These are phyloP conservation scores for Phytophthora lateralis DNA, from an alignment of 352 stramenopile genomes.

Conservation along the genomic window DNA sequence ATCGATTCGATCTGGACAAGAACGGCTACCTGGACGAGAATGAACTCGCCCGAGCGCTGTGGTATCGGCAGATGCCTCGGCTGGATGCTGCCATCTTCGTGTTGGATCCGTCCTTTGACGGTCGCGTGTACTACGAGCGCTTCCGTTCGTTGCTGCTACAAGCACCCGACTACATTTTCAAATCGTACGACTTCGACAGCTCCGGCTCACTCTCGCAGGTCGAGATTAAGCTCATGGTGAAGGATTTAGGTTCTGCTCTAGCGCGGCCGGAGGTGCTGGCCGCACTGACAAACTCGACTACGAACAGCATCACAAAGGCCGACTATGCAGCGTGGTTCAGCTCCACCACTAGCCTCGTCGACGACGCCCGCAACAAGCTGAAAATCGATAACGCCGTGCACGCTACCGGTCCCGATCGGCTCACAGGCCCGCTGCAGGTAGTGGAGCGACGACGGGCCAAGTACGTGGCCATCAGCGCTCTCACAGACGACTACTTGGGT, in stretches of 20 bases:
- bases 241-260: conserved; percentile 63
- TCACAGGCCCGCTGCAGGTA: conserved; percentile 88
- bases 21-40: conserved; percentile 86
- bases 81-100: conserved; percentile 70
- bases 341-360: conserved; percentile 67
- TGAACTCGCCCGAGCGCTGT: conserved; percentile 68
- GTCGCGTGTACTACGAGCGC: conserved; percentile 78
- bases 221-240: conserved; percentile 72
- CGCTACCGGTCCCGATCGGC: conserved; percentile 89
- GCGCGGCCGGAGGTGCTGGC: conserved; percentile 43
- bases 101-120: conserved; percentile 84
- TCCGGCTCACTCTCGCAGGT: conserved; percentile 57
- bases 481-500: conserved; percentile 91
- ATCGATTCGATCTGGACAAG: conserved; percentile 86
- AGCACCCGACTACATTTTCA: conserved; percentile 68
- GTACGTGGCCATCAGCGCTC: conserved; percentile 92
- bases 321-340: conserved; percentile 68
- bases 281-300: conserved; percentile 42
- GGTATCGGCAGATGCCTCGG: conserved; percentile 72
- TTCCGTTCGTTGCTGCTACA: conserved; percentile 48
- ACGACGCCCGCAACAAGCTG: conserved; percentile 52
- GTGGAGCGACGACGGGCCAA: conserved; percentile 93
- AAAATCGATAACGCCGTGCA: conserved; percentile 95
- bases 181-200: conserved; percentile 75
- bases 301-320: conserved; percentile 46